Percentiles rank a stretch among this genome's conserved stretches.
These are phyloP conservation scores for Backusella liffmaniae DNA, from an alignment of 192 early-diverging fungal genomes.

Conservation along the genomic window DNA sequence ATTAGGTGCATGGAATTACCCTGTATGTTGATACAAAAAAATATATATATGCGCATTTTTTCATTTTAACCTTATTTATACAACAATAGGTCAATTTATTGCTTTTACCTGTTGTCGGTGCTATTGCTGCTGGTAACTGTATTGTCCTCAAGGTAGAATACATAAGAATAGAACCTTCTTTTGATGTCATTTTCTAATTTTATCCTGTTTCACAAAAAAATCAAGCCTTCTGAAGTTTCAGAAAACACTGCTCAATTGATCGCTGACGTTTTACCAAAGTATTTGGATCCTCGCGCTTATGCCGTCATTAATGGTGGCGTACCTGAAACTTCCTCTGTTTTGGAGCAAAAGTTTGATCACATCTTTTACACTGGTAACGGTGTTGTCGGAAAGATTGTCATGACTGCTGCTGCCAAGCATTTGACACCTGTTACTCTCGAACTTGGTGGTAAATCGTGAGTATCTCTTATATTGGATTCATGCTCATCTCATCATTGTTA, in stretches of 20 bases:
- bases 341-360: constrained; percentile 72
- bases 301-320: constrained; percentile 78
- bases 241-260: constrained; percentile 64
- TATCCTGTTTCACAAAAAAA: background rate
- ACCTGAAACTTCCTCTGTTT: constrained; percentile 61
- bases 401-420: constrained; percentile 76
- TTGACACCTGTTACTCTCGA: constrained; percentile 85
- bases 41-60: too few relatives aligned
- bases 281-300: constrained; percentile 67
- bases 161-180: background rate
- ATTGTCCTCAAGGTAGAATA: constrained; percentile 55
- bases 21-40: constrained; percentile 21
- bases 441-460: constrained; percentile 84
- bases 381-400: constrained; percentile 75
- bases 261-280: constrained; percentile 63
- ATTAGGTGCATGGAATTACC: constrained; percentile 57
- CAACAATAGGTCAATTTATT: constrained; percentile 52
- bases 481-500: too few relatives aligned
- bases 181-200: background rate
- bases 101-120: constrained; percentile 74
- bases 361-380: constrained; percentile 91
- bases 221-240: constrained; percentile 79
- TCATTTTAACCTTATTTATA: background rate
- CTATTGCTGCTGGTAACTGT: constrained; percentile 91
- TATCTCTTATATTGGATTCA: background rate